Evolutionary conservation across 2,329 filamentous ascomycete species (phyloP), one percentile per base, ranked within the genome.

Genomic region (Fusarium camptoceras): DNA sequence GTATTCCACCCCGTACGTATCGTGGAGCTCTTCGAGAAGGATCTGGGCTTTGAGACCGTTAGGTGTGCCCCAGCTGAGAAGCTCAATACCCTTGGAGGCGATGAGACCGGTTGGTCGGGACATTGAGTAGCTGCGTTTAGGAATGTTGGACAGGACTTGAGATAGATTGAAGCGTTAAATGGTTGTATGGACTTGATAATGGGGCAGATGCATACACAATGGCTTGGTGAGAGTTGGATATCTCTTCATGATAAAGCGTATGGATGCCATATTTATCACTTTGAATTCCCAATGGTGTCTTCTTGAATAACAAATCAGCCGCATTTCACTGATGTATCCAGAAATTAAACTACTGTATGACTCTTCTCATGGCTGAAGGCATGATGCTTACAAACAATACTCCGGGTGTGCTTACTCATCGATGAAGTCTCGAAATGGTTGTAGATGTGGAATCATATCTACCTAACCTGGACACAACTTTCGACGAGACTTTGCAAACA

Each of bases 21-120:
- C 88, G 72, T 88, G 89, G 51, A 91, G 81, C 79, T 92, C 89
- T 75, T 92, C 89, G 41, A 91, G 84, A 22, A 91, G 73, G 68
- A 91, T 87, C 60, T 83, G 86, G 31, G 81, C 83, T 75, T 91
- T 91, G 79, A 82, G 80, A 63, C 85, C 85, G 58, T 87, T 87
- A 50, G 85, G 85, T 1, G 85, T 87, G 46, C 79, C 81, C 67
- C 82, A 86, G 1, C 88, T 91, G 31, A 91, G 80, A 64, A 91
- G 84, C 81, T 91, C 89, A 64, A 91, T 88, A 78, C 89, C 89
- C 54, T 86, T 87, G 69, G 83, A 87, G 72, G 88, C 88, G 70
- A 88, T 86, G 63, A 89, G 81, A 59, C 88, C 88, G 8, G 83
- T 87, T 18, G 78, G 77, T 59, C 76, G 76, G 43, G 76, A 60